phyloP scores from a whole-genome alignment of 108 stramenopile species.

The Schizochytrium sp. region DNA sequence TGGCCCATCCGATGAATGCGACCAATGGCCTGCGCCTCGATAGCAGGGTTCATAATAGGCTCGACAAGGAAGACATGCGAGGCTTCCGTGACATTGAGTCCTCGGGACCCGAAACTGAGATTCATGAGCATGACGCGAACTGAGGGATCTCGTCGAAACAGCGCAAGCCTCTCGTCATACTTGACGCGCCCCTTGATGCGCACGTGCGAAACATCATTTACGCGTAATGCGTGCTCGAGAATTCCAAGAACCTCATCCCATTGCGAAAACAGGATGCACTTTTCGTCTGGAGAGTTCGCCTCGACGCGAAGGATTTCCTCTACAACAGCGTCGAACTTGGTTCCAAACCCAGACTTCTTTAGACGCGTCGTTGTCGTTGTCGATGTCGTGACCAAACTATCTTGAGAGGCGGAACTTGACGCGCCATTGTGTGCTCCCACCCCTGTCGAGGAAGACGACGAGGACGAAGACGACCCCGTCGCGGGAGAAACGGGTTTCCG shows the following conservation, averaged over 20 bases:
- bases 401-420: too few species aligned
- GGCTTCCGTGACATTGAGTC: conserved; percentile 57
- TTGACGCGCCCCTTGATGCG: conserved; percentile 48
- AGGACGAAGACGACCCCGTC: not conserved
- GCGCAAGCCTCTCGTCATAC: conserved; percentile 32
- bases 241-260: conserved; percentile 37
- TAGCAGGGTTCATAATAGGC: conserved; percentile 48
- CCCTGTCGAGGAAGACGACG: not conserved
- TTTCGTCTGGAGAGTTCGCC: not conserved
- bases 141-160: conserved; percentile 48
- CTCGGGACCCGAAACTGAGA: conserved; percentile 46
- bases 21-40: conserved; percentile 59
- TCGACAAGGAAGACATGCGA: conserved; percentile 60
- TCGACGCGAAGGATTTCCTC: not conserved
- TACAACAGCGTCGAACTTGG: not conserved
- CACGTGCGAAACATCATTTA: not conserved
- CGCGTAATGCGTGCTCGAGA: conserved; percentile 21
- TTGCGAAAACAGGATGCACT: conserved; percentile 51
- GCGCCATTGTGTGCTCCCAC: not conserved
- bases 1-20: conserved; percentile 39
- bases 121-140: conserved; percentile 50
- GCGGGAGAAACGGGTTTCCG: not conserved
- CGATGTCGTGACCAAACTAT: too few species aligned
- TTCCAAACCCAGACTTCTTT: not conserved
- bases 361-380: too few species aligned